Conservation (phyloP, 2,329 filamentous ascomycete genomes). For the Aspergillus cejpii region DNA sequence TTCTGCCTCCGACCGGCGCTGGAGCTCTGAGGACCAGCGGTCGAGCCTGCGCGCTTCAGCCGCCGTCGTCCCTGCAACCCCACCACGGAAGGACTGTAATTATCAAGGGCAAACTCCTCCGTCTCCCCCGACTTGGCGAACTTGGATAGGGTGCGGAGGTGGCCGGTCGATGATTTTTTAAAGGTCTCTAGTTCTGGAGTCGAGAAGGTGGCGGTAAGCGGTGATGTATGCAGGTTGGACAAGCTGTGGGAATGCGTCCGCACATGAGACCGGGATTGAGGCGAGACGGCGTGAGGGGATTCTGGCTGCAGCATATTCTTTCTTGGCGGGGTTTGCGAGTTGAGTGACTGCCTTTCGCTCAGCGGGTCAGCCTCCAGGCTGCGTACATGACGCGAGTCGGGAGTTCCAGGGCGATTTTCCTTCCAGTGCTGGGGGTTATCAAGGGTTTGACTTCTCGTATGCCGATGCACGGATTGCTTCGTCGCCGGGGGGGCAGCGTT, state of each 20-base stretch:
- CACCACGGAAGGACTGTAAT: slow-evolving; percentile 74
- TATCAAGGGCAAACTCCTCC: slow-evolving; percentile 74
- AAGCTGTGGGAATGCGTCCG: slow-evolving; percentile 26
- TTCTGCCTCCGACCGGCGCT: slow-evolving; percentile 45
- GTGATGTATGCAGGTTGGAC: slow-evolving; percentile 27
- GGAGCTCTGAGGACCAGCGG: slow-evolving; percentile 44
- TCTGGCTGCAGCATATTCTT: slow-evolving; percentile 19
- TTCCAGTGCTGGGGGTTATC: slow-evolving; percentile 46
- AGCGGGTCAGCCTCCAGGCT: slow-evolving; percentile 28
- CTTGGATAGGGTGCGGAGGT: slow-evolving; percentile 79
- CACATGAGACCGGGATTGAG: slow-evolving; percentile 26
- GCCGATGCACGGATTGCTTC: slow-evolving; percentile 32
- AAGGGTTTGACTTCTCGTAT: slow-evolving; percentile 57
- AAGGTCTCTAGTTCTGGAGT: slow-evolving; percentile 72
- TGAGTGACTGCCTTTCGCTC: slow-evolving; percentile 18
- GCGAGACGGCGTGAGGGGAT: slow-evolving; percentile 23
- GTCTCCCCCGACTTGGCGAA: slow-evolving; percentile 67
- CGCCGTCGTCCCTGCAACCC: slow-evolving; percentile 78
- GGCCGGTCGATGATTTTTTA: slow-evolving; percentile 80
- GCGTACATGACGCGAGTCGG: slow-evolving; percentile 25
- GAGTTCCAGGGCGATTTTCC: slow-evolving; percentile 29
- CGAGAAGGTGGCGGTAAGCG: slow-evolving; percentile 46
- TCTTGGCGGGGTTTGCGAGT: slow-evolving; percentile 21
- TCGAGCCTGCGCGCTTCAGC: slow-evolving; percentile 63
- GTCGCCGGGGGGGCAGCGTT: slow-evolving; percentile 40